Evolutionary conservation across 1,284 basidiomycete species (phyloP).

Genomic region (Ustilago crameri): DNA sequence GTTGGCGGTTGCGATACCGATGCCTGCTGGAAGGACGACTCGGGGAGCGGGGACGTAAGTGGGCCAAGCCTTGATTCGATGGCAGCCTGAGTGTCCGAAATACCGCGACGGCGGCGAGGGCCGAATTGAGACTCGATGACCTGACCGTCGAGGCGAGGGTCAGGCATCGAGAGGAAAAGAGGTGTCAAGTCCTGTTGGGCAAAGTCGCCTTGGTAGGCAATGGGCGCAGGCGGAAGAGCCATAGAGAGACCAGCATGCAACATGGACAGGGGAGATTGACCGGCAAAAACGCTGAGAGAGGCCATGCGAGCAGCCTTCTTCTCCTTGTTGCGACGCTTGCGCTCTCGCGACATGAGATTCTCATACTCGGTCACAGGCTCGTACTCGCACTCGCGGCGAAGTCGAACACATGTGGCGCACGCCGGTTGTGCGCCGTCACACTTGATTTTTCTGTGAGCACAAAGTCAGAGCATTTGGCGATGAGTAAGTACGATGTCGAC

Average conservation of each 20-base stretch:
- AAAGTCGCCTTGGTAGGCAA: slow-evolving; percentile 25
- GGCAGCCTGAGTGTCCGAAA: slow-evolving; percentile 26
- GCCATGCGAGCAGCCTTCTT: slow-evolving; percentile 44
- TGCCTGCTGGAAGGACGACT: slow-evolving; percentile 23
- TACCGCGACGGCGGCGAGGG: slow-evolving; percentile 40
- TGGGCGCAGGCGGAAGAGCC: slow-evolving; percentile 20
- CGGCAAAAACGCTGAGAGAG: slow-evolving; percentile 41
- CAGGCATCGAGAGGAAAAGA: slow-evolving; percentile 25
- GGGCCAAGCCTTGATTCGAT: slow-evolving; percentile 23
- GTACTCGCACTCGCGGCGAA: slow-evolving; percentile 60
- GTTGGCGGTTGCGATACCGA: slow-evolving; percentile 44
- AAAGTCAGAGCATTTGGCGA: background rate
- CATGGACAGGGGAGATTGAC: slow-evolving; percentile 43
- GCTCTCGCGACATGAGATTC: slow-evolving; percentile 61
- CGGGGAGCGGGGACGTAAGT: slow-evolving; percentile 14
- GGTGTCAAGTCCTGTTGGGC: slow-evolving; percentile 20
- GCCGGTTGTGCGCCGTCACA: slow-evolving; percentile 59
- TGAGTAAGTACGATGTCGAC: background rate
- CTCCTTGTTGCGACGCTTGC: slow-evolving; percentile 59
- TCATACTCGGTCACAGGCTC: slow-evolving; percentile 60
- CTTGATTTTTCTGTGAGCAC: slow-evolving; percentile 54
- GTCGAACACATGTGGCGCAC: slow-evolving; percentile 58
- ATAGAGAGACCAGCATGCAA: slow-evolving; percentile 24
- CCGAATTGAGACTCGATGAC: slow-evolving; percentile 30
- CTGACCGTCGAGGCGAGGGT: slow-evolving; percentile 11